Conservation (phyloP, 2,329 filamentous ascomycete species). For the Aureobasidium sp. region DNA sequence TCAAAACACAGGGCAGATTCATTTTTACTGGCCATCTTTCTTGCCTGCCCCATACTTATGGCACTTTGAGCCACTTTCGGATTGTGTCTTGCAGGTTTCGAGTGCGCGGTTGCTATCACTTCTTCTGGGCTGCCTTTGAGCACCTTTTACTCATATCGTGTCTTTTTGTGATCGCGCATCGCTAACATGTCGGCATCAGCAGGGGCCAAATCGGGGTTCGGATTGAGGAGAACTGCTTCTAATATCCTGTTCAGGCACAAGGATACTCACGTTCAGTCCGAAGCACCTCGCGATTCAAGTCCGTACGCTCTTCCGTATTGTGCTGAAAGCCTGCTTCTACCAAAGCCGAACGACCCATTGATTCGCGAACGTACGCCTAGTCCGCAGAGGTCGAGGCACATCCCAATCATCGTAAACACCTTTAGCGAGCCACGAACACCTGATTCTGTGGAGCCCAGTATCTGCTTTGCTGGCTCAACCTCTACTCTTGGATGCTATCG, state of each 20-base stretch:
- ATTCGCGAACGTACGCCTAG: neutral
- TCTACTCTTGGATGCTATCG: neutral
- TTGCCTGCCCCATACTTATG: neutral
- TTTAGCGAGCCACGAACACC: neutral
- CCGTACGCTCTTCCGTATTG: neutral
- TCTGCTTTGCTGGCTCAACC: neutral
- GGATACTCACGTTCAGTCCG: neutral
- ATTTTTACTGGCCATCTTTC: neutral
- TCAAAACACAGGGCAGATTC: neutral
- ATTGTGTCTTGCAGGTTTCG: neutral
- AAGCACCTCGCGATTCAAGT: neutral
- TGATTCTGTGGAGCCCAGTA: neutral
- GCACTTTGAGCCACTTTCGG: neutral
- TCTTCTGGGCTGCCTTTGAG: neutral
- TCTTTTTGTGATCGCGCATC: neutral
- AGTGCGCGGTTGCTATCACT: neutral
- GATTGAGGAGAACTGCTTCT: constrained; percentile 7
- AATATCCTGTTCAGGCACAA: neutral
- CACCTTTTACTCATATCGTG: neutral
- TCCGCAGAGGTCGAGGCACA: constrained; percentile 7
- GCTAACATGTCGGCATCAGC: constrained; percentile 9
- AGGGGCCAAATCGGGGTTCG: neutral
- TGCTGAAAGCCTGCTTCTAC: neutral
- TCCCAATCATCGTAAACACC: constrained; percentile 1
- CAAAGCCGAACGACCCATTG: neutral